A percentile compares a stretch with the other conserved stretches of the same genome.
phyloP scores from a whole-genome alignment of 1,139 yeast genomes.

The Zygoascus hellenicus region DNA sequence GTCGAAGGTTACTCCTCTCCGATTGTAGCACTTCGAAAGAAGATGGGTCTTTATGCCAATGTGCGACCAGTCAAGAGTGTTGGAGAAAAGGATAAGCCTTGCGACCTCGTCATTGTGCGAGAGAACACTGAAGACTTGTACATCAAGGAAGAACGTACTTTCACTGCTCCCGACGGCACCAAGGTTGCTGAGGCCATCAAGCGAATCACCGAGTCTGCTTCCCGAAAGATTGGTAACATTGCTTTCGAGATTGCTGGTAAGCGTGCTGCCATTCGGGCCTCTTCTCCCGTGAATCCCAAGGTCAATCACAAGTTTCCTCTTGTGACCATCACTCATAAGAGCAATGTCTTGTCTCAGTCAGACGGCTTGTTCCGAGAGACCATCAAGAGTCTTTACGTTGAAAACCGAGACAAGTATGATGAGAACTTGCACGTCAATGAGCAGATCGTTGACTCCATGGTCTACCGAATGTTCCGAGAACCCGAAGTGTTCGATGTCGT shows the following conservation, averaged over 20 bases:
- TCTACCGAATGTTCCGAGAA: slow-evolving; percentile 95
- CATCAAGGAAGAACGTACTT: slow-evolving; percentile 84
- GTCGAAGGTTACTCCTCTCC: slow-evolving; percentile 97
- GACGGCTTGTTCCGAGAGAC: slow-evolving; percentile 97
- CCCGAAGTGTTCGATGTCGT: slow-evolving; percentile 96
- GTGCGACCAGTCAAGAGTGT: slow-evolving; percentile 97
- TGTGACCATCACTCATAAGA: slow-evolving; percentile 92
- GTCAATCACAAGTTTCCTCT: slow-evolving; percentile 46
- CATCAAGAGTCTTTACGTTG: slow-evolving; percentile 68
- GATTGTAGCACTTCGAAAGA: slow-evolving; percentile 94
- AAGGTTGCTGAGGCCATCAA: slow-evolving; percentile 96
- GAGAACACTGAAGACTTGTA: slow-evolving; percentile 97
- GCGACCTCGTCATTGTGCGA: slow-evolving; percentile 95
- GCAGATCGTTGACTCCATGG: slow-evolving; percentile 99
- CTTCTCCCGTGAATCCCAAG: slow-evolving; percentile 32
- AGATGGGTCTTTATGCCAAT: slow-evolving; percentile 89
- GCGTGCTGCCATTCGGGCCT: slow-evolving; percentile 73
- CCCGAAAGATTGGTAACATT: slow-evolving; percentile 78
- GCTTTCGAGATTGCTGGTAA: slow-evolving; percentile 90
- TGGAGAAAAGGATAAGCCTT: slow-evolving; percentile 60
- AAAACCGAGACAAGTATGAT: slow-evolving; percentile 49
- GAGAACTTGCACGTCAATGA: slow-evolving; percentile 53
- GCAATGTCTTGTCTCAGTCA: slow-evolving; percentile 84
- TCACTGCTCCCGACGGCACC: slow-evolving; percentile 63
- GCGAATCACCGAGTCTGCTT: slow-evolving; percentile 86